Evolutionary conservation across 768 basidiomycete genomes (phyloP), one percentile per base, ranked within the genome.

Genomic region (Mycena epipterygia): DNA sequence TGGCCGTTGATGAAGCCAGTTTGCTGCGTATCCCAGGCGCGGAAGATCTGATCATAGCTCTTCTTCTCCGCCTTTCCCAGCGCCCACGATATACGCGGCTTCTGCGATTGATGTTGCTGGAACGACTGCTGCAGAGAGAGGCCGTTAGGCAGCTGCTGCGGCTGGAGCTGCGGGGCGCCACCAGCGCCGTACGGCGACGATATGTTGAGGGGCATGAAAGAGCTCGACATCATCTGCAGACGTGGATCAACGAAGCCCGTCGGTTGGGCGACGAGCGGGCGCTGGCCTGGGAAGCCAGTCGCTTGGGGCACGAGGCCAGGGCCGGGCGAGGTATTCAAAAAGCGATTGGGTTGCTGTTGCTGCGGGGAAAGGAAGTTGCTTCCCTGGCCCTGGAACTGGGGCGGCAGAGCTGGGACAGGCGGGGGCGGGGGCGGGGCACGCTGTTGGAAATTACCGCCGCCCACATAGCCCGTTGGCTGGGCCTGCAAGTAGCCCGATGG

Each of bases 11-110:
- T 95, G 81, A 97, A 99, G 0, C 96, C 96, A 0, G 90, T 89
- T 11, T 86, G 85, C 44, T 89, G 86, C 0, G 90, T 81, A 78
- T 98, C 97, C 98, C 98, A 99, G n/a, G 95, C 93, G 68, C 97
- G 87, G 84, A 99, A 99, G 76, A 99, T 97, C 76, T 93, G 89
- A 78, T 99, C 95, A 76, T 99, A 99, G 73, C 92, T 93, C 85
- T 98, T 97, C 87, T 97, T 97, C 85, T 99, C 98, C 7, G 89
- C 88, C 80, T 94, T 93, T 5, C 90, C 90, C 61, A 98, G 82
- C 0, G 91, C 89, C 98, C 98, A 99, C 0, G 95, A 90, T 42
- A 98, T 85, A 8, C 91, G 86, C 30, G 90, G 89, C 21, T 89
- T 84, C 78, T 95, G 90, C 75, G 95, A 95, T 69, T 95, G 90